phyloP scores from a whole-genome alignment of 495 filamentous ascomycete genomes.

The Penicillium bovifimosum region DNA sequence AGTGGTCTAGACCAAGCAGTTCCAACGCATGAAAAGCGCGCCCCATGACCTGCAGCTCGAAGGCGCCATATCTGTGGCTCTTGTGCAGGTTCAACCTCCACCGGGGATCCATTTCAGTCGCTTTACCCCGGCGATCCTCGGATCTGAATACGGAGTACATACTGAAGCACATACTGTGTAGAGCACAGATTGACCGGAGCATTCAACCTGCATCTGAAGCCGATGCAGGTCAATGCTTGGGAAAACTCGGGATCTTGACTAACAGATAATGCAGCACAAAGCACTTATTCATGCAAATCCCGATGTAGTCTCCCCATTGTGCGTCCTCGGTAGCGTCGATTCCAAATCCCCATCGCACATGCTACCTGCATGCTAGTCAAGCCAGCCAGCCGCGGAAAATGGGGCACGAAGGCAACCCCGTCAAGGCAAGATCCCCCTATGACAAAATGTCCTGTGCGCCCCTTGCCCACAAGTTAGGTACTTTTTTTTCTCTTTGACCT shows the following conservation, averaged over 20 bases:
- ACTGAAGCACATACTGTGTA: too few species aligned
- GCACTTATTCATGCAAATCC: neutral
- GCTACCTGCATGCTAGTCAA: neutral
- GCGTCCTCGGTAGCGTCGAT: neutral
- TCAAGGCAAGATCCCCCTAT: neutral
- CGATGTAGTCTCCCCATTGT: neutral
- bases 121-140: neutral
- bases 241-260: neutral
- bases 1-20: neutral
- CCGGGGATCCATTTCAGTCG: neutral
- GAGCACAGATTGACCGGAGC: neutral
- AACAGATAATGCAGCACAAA: neutral
- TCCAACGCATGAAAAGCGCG: neutral
- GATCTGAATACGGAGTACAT: neutral
- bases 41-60: neutral
- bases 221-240: neutral
- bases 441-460: neutral
- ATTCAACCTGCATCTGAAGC: neutral
- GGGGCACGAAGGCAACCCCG: neutral
- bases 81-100: neutral
- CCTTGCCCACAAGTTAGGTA: neutral
- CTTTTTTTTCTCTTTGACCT: neutral
- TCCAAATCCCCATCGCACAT: neutral
- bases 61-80: neutral
- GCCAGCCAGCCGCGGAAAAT: neutral